Percentiles rank a stretch among this genome's conserved stretches.
These are phyloP conservation scores for Cryptococcus sp. DNA, from an alignment of 1,284 basidiomycete species.

Conservation along the genomic window DNA sequence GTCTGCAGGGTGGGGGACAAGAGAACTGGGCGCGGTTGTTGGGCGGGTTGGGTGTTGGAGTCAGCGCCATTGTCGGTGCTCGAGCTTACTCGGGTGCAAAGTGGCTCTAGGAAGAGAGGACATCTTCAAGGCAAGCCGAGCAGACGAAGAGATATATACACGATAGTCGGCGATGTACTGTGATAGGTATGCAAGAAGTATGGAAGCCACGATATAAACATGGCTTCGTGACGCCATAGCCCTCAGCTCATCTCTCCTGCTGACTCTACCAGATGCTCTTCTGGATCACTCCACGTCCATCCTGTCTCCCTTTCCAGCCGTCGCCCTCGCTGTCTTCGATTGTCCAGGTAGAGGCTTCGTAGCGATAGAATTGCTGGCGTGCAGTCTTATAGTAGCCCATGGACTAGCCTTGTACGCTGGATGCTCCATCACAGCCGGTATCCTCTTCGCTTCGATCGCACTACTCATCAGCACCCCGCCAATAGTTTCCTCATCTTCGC, in stretches of 20 bases:
- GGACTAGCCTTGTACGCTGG: conserved; percentile 43
- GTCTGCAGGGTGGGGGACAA: conserved; percentile 27
- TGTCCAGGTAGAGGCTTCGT: conserved; percentile 5
- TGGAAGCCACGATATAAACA: no score
- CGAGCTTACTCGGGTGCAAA: conserved; percentile 21
- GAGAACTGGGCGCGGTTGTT: conserved; percentile 29
- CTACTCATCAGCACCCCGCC: conserved; percentile 12
- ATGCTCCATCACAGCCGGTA: conserved; percentile 41
- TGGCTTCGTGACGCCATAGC: no score
- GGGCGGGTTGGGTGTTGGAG: conserved; percentile 17
- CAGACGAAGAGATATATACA: no score
- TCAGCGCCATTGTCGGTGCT: conserved; percentile 25
- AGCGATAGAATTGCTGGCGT: conserved; percentile 41
- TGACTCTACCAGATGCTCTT: no score
- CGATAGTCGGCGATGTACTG: no score
- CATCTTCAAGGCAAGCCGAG: neutral
- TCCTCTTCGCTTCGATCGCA: conserved; percentile 28
- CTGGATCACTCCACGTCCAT: conserved; percentile 3
- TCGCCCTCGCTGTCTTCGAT: neutral
- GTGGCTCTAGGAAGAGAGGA: conserved; percentile 18
- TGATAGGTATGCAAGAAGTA: no score
- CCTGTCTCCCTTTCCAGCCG: neutral
- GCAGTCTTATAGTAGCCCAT: conserved; percentile 44
- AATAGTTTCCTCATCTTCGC: conserved; percentile 6
- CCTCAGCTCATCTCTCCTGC: no score